A percentile compares a stretch with the other conserved stretches of the same genome.
Evolutionary conservation across 2,329 filamentous ascomycete species (phyloP).

Genomic region (Aspergillus sojae): DNA sequence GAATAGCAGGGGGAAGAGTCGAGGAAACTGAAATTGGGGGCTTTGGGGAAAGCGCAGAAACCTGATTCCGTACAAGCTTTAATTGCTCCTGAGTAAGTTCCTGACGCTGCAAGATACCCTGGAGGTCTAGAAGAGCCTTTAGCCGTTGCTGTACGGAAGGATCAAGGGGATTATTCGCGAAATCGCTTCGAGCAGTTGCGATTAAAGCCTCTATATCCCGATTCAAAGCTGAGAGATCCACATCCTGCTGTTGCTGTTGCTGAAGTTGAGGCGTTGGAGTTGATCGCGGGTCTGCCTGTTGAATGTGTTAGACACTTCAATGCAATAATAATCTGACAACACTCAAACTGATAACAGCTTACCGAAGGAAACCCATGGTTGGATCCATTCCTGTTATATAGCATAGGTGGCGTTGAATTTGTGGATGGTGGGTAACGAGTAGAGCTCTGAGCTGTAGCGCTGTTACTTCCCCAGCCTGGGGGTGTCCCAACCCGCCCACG

Average conservation of each 20-base stretch:
- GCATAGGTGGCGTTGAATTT: constrained; percentile 23
- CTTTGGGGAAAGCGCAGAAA: constrained; percentile 69
- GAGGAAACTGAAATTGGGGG: constrained; percentile 23
- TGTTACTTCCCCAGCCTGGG: constrained; percentile 69
- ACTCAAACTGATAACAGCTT: constrained; percentile 9
- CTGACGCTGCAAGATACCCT: constrained; percentile 76
- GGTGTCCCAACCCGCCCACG: constrained; percentile 56
- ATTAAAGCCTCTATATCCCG: constrained; percentile 82
- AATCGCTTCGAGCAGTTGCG: constrained; percentile 69
- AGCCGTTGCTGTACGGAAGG: constrained; percentile 74
- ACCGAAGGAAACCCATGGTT: constrained; percentile 29
- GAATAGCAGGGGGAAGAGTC: constrained; percentile 19
- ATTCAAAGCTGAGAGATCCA: constrained; percentile 72
- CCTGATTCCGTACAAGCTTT: constrained; percentile 80
- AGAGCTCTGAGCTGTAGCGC: constrained; percentile 65
- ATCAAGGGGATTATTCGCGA: constrained; percentile 76
- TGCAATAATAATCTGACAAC: not conserved
- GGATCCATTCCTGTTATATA: constrained; percentile 36
- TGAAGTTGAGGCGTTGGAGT: constrained; percentile 38
- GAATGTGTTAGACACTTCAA: constrained; percentile 10
- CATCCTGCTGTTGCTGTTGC: constrained; percentile 39
- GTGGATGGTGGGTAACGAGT: constrained; percentile 43
- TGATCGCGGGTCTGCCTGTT: constrained; percentile 23
- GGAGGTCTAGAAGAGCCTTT: constrained; percentile 82
- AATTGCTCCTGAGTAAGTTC: constrained; percentile 79